These are phyloP conservation scores for Aspergillus sp. DNA, from an alignment of 2,329 filamentous ascomycete genomes.

Conservation along the genomic window DNA sequence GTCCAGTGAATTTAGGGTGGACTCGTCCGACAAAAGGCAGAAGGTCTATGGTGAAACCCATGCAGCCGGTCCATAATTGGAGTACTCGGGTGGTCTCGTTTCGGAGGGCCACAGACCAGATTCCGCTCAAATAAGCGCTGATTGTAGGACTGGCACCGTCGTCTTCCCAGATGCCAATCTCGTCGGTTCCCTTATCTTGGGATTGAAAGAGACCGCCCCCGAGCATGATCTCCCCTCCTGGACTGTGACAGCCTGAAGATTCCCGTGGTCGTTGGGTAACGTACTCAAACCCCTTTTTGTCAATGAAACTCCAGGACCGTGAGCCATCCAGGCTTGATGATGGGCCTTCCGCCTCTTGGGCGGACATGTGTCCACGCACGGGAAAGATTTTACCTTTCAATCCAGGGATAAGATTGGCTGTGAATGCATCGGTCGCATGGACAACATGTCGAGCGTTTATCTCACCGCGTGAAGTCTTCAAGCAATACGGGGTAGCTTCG, in stretches of 20 bases:
- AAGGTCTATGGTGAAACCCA: slow-evolving; percentile 56
- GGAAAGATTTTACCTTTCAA: slow-evolving; percentile 53
- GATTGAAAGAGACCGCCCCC: slow-evolving; percentile 23
- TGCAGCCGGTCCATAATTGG: slow-evolving; percentile 56
- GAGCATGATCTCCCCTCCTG: slow-evolving; percentile 19
- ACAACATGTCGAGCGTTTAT: slow-evolving; percentile 48
- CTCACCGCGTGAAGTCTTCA: slow-evolving; percentile 43
- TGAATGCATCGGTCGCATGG: slow-evolving; percentile 57
- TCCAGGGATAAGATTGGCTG: slow-evolving; percentile 44
- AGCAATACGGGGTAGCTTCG: background rate
- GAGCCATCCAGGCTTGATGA: slow-evolving; percentile 16
- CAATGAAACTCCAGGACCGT: slow-evolving; percentile 19
- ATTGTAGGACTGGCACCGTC: slow-evolving; percentile 14
- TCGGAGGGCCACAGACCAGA: slow-evolving; percentile 32
- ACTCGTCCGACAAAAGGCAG: slow-evolving; percentile 55
- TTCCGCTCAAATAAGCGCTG: slow-evolving; percentile 22
- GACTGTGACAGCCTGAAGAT: slow-evolving; percentile 1
- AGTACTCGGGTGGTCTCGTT: slow-evolving; percentile 36
- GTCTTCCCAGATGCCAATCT: slow-evolving; percentile 24
- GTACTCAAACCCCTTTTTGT: slow-evolving; percentile 39
- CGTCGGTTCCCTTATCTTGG: slow-evolving; percentile 16
- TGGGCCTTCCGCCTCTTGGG: slow-evolving; percentile 34
- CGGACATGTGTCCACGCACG: slow-evolving; percentile 52
- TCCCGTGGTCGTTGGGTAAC: slow-evolving; percentile 29
- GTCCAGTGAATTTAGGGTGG: slow-evolving; percentile 25